phyloP scores from a whole-genome alignment of 352 stramenopile species.

The Albugo laibachii region DNA sequence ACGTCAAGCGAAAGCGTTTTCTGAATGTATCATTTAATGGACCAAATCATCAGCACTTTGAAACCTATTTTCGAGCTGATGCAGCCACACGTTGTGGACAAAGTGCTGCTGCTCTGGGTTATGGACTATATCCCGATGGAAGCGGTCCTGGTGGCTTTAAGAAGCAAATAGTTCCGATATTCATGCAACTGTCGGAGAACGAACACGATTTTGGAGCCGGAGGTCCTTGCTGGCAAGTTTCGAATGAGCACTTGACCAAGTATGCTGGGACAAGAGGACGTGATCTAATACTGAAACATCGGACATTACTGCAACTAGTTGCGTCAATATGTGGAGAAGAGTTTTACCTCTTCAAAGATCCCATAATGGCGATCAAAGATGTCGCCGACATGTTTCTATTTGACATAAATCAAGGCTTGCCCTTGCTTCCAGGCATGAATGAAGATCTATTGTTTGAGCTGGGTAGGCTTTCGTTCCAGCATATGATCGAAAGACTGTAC shows the following conservation, averaged over 20 bases:
- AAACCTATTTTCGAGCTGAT: slow-evolving; percentile 53
- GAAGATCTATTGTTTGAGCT: slow-evolving; percentile 22
- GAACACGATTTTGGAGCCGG: slow-evolving; percentile 63
- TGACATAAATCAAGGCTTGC: slow-evolving; percentile 33
- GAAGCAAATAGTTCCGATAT: slow-evolving; percentile 47
- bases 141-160: slow-evolving; percentile 31
- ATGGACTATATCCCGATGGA: slow-evolving; percentile 46
- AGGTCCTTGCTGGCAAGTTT: slow-evolving; percentile 33
- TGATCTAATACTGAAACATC: slow-evolving; percentile 20
- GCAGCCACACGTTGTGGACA: slow-evolving; percentile 44
- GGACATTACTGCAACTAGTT: slow-evolving; percentile 15
- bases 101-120: slow-evolving; percentile 42
- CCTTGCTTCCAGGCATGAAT: slow-evolving; percentile 23
- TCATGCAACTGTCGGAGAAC: slow-evolving; percentile 62
- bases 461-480: slow-evolving; percentile 37
- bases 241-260: slow-evolving; percentile 24
- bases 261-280: slow-evolving; percentile 20
- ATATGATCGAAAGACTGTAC: slow-evolving; percentile 55
- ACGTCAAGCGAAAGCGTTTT: slow-evolving; percentile 38
- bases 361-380: slow-evolving; percentile 47
- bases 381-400: slow-evolving; percentile 57
- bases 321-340: slow-evolving; percentile 22
- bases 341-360: slow-evolving; percentile 21
- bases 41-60: slow-evolving; percentile 30
- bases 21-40: slow-evolving; percentile 48